Base-by-base conservation (phyloP, 495 filamentous ascomycete species). In the Tuber brumale region DNA sequence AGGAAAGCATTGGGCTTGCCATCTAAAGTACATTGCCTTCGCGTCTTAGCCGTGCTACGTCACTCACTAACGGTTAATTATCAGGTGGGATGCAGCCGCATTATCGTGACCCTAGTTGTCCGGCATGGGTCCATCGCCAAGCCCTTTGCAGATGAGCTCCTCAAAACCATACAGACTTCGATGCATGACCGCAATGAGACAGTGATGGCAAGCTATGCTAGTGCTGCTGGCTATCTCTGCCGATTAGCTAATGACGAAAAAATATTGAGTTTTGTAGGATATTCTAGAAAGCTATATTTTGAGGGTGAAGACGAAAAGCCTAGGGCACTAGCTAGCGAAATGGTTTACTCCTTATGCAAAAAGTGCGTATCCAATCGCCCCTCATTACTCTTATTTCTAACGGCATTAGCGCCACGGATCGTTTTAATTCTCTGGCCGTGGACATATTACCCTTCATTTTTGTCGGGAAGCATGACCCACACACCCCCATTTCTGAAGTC, bases 171-270 rank as follows among this genome's bases (percentile, higher is more conserved):
- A 72, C 88, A 91, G 78, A 94, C 92, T 81, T 89, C 93, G 69
- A 88, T 95, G 18, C 87, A 95, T 18, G 95, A 97, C 82, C 90
- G 92, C 42, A 99, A 97, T 79, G 93, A 97, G 78, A 94, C 95
- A 2, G 93, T 97, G 48, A 92, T 89, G 81, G 90, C 90, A 70
- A 92, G 90, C 8, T 99, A 97, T 83, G 94, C 94, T 7, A 89
- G 90, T 76, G 90, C 94, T 14, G 88, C 92, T 48, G 95, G 95
- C 3, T 99, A 99, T 84, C 84, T 97, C 70, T 85, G 94, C 43
- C 88, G 95, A 42, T 85, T 93, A 3, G 92, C 91, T 39, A 89
- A 89, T 2, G 89, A 94, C 72, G 89, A 91, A 72, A 87, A 88
- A 66, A 88, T 94, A 37, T 84, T 93, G 66, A 87, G 89, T 41